Evolutionary conservation across 768 basidiomycete genomes (phyloP).

Genomic region (Lactarius evosmus): DNA sequence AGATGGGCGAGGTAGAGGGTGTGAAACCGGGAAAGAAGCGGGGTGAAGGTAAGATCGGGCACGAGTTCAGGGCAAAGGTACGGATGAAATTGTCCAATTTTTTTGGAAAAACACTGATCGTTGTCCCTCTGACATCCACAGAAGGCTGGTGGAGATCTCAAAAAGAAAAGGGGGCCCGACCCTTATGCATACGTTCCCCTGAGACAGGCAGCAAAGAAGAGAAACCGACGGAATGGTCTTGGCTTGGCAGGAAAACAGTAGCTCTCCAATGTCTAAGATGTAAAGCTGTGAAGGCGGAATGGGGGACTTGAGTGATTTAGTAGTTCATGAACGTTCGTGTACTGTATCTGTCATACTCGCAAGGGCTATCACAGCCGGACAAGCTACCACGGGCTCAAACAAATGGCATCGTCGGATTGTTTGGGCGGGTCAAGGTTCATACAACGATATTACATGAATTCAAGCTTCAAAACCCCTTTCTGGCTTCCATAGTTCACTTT

Average conservation of each 20-base stretch:
- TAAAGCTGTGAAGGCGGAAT: not conserved
- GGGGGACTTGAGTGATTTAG: not conserved
- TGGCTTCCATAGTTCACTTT: not conserved
- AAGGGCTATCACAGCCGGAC: not conserved
- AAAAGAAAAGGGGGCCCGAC: slow-evolving; percentile 78
- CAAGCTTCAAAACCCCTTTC: not conserved
- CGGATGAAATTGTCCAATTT: slow-evolving; percentile 30
- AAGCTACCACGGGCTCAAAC: not conserved
- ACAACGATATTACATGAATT: not conserved
- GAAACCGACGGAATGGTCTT: slow-evolving; percentile 43
- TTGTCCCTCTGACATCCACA: slow-evolving; percentile 36
- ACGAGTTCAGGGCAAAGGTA: slow-evolving; percentile 96
- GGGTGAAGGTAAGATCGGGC: slow-evolving; percentile 63
- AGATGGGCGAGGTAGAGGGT: slow-evolving; percentile 71
- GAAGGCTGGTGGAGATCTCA: slow-evolving; percentile 95
- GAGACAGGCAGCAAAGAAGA: slow-evolving; percentile 74
- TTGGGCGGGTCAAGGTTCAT: not conserved
- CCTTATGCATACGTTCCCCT: slow-evolving; percentile 92
- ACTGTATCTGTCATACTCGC: not conserved
- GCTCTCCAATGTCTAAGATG: not conserved
- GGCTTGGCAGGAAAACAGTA: slow-evolving; percentile 65
- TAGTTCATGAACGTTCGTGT: not conserved
- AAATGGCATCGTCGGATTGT: not conserved
- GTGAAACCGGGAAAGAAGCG: slow-evolving; percentile 43
- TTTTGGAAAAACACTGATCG: slow-evolving; percentile 8